Conservation (phyloP, 495 filamentous ascomycete species). For the Symbiotaphrina buchneri region DNA sequence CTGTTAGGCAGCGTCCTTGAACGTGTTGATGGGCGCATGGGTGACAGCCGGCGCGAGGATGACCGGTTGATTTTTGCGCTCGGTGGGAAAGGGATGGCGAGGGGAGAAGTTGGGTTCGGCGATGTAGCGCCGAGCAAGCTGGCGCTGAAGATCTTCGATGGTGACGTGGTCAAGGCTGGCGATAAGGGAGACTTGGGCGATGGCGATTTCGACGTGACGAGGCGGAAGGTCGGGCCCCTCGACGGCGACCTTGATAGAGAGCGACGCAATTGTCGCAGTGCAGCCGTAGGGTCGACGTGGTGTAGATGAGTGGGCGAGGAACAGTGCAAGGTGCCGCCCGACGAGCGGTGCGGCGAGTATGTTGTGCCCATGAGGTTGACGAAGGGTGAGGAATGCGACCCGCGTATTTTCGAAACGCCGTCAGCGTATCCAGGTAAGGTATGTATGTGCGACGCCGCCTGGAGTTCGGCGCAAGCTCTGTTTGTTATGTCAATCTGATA, state of each 20-base stretch:
- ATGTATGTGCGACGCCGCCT: no score
- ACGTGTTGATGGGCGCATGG: constrained; percentile 22
- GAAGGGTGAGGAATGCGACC: no score
- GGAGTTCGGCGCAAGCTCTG: no score
- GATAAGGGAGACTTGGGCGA: constrained; percentile 22
- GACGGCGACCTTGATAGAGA: constrained; percentile 77
- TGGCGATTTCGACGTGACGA: constrained; percentile 30
- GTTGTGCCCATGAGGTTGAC: constrained; percentile 3
- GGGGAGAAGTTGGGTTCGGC: constrained; percentile 17
- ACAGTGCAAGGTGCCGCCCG: constrained; percentile 56
- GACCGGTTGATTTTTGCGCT: constrained; percentile 25
- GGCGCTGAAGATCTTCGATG: constrained; percentile 17
- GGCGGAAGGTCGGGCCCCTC: constrained; percentile 42
- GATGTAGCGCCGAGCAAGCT: constrained; percentile 8
- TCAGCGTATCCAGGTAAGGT: no score
- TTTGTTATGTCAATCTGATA: no score
- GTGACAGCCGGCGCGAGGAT: constrained; percentile 21
- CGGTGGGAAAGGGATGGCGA: constrained; percentile 27
- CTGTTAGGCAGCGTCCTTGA: constrained; percentile 43
- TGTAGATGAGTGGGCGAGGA: constrained; percentile 65
- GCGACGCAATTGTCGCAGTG: constrained; percentile 55
- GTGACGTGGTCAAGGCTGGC: constrained; percentile 27
- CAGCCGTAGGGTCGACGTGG: constrained; percentile 53
- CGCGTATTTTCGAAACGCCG: no score
- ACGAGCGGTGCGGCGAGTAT: constrained; percentile 5